Evolutionary conservation across 2,329 filamentous ascomycete genomes (phyloP), one percentile per base, ranked within the genome.

Genomic region (Alternaria dauci): DNA sequence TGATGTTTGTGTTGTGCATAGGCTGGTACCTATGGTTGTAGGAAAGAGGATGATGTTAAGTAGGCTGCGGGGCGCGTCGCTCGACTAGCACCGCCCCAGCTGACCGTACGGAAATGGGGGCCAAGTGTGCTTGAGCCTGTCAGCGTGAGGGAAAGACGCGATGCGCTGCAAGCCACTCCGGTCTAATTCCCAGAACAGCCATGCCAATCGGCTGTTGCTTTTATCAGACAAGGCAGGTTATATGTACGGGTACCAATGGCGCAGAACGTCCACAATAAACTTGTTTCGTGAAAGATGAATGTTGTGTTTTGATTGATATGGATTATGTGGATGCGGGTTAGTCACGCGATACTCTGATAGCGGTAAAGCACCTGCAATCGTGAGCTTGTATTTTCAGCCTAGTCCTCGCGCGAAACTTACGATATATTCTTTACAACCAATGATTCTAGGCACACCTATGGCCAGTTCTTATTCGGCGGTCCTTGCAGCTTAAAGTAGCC

Each of bases 401-500:
- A 3, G 4, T 4, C 8, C 8, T 39, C 4, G n/a, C 20, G 20
- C n/a, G 12, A 14, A 25, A 12, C 7, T 5, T 9, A 3, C 23
- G 8, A 5, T 26, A 26, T 2, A 7, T 14, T n/a, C 26, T 4
- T 3, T 23, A 12, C 2, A 4, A 2, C 5, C 6, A 26, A 30
- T 3, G 32, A 2, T 14, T 2, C 18, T 12, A 8, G 2, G 1
- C 12, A 8, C 1, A 5, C 12, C 14, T 28, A 51, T 18, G 53
- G 53, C 53, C 53, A 56, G 4, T 50, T 56, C 12, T 26, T 23
- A 20, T 52, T 58, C 0, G 56, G 48, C 9, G 56, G 50, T 42
- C 56, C 56, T 16, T 48, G 38, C 14, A 62, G n/a, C 36, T 60
- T 60, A 43, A 51, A 56, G 9, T 65, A 65, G 4, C 50, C 59